Evolutionary conservation across 495 filamentous ascomycete species (phyloP), one percentile per base, ranked within the genome.

Genomic region (Clohesyomyces aquaticus): DNA sequence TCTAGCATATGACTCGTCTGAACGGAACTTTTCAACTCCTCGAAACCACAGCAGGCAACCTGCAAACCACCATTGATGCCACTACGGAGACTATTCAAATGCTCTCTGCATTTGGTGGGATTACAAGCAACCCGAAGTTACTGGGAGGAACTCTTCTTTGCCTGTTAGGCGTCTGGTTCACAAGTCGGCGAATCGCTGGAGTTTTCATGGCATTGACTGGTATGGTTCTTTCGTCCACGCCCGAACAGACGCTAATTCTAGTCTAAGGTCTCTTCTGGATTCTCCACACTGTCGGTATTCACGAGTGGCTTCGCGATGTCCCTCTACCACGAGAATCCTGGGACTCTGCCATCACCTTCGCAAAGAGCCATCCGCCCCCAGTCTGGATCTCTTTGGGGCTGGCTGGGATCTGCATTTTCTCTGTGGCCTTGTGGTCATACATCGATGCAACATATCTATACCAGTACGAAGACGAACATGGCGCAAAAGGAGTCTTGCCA

Each of bases 31-130:
- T 48, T 28, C 26, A 77, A 41, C 67, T 74, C 22, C 65, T 82
- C 12, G 61, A 78, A 50, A 58, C 74, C 16, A 72, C 72, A 28
- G 65, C 72, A 1, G 70, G 73, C n/a, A 74, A 77, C 59, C 57
- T 84, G 4, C 77, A 78, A 51, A 47, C 70, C 12, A 67, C 71
- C 23, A 73, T 83, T 11, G 75, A 82, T 8, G 22, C 1, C 35
- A 73, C 78, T 22, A 59, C 75, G 0, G 48, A 62, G 3, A 79
- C 66, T 55, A 75, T 77, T 51, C 74, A 74, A 49, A 57, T 68
- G 0, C 58, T 73, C 18, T 73, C 73, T 16, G 48, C 59, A 2
- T 55, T 79, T 8, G 50, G 32, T 29, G 16, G 28, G 16, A 38
- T 55, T 25, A 19, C 35, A 10, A 19, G 6, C 21, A 41, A 55